Conservation (phyloP, 306 rosid species). For the Astragalus glycyphyllos region DNA sequence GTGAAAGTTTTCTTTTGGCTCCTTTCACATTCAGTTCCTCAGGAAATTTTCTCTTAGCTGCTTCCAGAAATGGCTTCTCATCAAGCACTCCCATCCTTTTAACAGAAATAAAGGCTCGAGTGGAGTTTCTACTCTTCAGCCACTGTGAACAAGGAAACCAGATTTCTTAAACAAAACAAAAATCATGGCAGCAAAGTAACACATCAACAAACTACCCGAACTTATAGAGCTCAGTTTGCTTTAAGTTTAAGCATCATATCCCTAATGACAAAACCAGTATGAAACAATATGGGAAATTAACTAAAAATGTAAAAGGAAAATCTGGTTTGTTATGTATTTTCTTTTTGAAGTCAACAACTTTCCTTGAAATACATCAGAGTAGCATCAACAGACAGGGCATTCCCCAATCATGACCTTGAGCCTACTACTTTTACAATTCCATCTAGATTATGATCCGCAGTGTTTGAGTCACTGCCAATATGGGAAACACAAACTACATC, state of each 20-base stretch:
- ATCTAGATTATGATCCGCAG: too few relatives aligned
- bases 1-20: background rate
- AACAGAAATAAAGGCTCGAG: conserved; percentile 50
- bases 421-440: too few relatives aligned
- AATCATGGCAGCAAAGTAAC: background rate
- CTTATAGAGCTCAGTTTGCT: conserved; percentile 7
- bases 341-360: too few relatives aligned
- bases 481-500: too few relatives aligned
- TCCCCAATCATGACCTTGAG: too few relatives aligned
- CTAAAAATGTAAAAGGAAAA: background rate
- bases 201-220: conserved; percentile 22
- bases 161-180: conserved; percentile 22
- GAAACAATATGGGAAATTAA: conserved; percentile 3
- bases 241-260: conserved; percentile 14
- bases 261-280: background rate
- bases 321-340: too few relatives aligned
- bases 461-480: too few relatives aligned
- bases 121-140: background rate
- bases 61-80: conserved; percentile 52
- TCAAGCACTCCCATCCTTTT: conserved; percentile 58
- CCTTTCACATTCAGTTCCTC: conserved; percentile 52
- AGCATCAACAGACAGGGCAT: too few relatives aligned
- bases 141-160: conserved; percentile 48
- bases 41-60: conserved; percentile 47
- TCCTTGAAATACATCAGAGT: too few relatives aligned